A percentile compares a stretch with the other conserved stretches of the same genome.
Conservation (phyloP, 768 basidiomycete genomes). For the Boletus tomentosulus region DNA sequence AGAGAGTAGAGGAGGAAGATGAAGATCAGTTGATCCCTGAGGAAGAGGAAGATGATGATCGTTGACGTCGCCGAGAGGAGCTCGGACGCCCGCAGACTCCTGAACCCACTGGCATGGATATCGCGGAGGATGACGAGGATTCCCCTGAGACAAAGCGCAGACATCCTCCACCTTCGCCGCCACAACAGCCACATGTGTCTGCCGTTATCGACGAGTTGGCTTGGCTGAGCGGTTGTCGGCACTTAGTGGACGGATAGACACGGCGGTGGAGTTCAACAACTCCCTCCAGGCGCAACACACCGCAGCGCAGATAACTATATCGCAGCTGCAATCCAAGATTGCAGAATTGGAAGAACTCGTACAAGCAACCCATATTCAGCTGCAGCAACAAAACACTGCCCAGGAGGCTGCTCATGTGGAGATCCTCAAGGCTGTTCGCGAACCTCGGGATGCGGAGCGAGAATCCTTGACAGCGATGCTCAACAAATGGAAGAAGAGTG, state of each 20-base stretch:
- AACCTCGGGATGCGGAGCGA: slow-evolving; percentile 36
- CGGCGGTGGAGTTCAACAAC: slow-evolving; percentile 68
- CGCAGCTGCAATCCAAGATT: slow-evolving; percentile 65
- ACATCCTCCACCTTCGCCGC: slow-evolving; percentile 16
- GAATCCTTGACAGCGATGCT: slow-evolving; percentile 53
- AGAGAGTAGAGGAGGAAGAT: slow-evolving; percentile 71
- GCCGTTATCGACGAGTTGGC: slow-evolving; percentile 54
- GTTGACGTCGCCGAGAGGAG: slow-evolving; percentile 44
- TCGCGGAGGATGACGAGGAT: slow-evolving; percentile 44
- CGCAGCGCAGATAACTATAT: slow-evolving; percentile 72
- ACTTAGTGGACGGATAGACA: slow-evolving; percentile 69
- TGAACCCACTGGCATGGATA: slow-evolving; percentile 64
- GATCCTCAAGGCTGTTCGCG: slow-evolving; percentile 31
- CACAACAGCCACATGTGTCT: slow-evolving; percentile 20
- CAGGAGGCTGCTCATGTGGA: slow-evolving; percentile 34
- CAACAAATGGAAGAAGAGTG: slow-evolving; percentile 68
- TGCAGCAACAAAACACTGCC: slow-evolving; percentile 35
- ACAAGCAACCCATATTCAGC: slow-evolving; percentile 41
- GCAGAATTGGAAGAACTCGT: slow-evolving; percentile 63
- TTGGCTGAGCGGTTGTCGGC: slow-evolving; percentile 58
- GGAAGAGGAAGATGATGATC: slow-evolving; percentile 46
- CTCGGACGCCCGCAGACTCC: slow-evolving; percentile 75
- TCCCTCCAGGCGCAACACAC: slow-evolving; percentile 75
- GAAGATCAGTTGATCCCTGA: slow-evolving; percentile 48
- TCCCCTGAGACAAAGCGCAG: slow-evolving; percentile 20